Conservation (phyloP, 257 asterid genomes). For the Solanum paucissectum region DNA sequence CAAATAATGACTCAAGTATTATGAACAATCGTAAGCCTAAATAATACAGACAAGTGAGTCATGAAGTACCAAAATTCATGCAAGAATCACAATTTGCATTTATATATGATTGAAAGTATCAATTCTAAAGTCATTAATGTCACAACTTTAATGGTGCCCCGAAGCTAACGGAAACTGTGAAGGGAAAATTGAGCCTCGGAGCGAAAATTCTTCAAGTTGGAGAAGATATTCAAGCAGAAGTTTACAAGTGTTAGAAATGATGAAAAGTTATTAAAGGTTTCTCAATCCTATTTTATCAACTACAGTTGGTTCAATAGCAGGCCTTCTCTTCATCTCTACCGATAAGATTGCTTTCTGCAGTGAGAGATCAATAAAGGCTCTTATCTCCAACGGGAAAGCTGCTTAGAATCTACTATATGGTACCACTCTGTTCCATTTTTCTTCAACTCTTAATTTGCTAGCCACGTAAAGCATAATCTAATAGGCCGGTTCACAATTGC, state of each 20-base stretch:
- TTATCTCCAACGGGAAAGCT: conserved; percentile 4
- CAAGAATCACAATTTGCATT: too few relatives aligned
- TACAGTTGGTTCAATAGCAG: conserved; percentile 8
- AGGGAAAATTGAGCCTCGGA: conserved; percentile 40
- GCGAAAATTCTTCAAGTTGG: conserved; percentile 14
- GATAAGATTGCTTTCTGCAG: conserved; percentile 11
- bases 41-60: too few relatives aligned
- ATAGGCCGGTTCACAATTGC: neutral
- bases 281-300: conserved; percentile 12
- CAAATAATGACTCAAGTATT: too few relatives aligned
- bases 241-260: neutral
- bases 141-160: neutral
- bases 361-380: conserved; percentile 7
- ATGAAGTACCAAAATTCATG: too few relatives aligned
- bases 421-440: neutral
- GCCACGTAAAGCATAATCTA: neutral
- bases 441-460: neutral
- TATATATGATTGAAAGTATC: too few relatives aligned
- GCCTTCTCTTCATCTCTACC: conserved; percentile 11
- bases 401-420: conserved; percentile 5
- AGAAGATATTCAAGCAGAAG: conserved; percentile 9
- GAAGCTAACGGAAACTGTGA: conserved; percentile 30
- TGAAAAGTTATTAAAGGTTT: conserved; percentile 7
- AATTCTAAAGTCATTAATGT: too few relatives aligned
- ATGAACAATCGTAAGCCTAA: too few relatives aligned